Evolutionary conservation across 768 basidiomycete genomes (phyloP).

Genomic region (Russula olivacea): DNA sequence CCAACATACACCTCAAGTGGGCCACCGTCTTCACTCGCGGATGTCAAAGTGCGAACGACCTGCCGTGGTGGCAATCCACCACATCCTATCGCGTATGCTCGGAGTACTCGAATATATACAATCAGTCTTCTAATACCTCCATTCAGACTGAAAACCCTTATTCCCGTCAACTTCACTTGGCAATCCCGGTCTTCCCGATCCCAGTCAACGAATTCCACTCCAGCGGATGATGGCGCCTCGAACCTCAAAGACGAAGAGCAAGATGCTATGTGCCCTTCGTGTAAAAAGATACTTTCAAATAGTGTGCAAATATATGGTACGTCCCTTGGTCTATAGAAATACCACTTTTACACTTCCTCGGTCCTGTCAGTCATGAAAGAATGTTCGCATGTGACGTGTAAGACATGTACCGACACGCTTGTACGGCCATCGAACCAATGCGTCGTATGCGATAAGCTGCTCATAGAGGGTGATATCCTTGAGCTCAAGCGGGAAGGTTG

Average conservation of each 20-base stretch:
- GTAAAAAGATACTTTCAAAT: constrained; percentile 80
- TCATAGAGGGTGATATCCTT: constrained; percentile 69
- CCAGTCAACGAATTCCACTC: constrained; percentile 34
- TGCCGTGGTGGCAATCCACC: constrained; percentile 77
- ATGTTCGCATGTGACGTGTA: constrained; percentile 90
- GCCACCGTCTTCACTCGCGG: constrained; percentile 58
- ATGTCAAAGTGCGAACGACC: constrained; percentile 82
- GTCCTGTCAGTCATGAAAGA: constrained; percentile 60
- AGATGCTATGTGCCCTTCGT: constrained; percentile 79
- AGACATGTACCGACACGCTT: constrained; percentile 84
- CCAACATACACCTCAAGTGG: constrained; percentile 67
- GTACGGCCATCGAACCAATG: constrained; percentile 76
- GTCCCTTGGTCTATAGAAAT: constrained; percentile 29
- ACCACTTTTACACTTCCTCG: constrained; percentile 4
- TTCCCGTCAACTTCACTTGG: constrained; percentile 74
- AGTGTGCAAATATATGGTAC: constrained; percentile 62
- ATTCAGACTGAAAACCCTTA: constrained; percentile 71
- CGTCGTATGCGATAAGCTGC: constrained; percentile 69
- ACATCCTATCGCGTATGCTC: constrained; percentile 70
- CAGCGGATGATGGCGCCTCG: constrained; percentile 31
- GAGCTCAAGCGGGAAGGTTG: constrained; percentile 85
- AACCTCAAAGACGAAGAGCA: constrained; percentile 48
- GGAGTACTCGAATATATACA: background rate
- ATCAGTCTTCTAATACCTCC: constrained; percentile 9
- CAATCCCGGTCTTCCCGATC: constrained; percentile 33